phyloP scores from a whole-genome alignment of 345 rosid species.

The Euphorbia pulcherrima region DNA sequence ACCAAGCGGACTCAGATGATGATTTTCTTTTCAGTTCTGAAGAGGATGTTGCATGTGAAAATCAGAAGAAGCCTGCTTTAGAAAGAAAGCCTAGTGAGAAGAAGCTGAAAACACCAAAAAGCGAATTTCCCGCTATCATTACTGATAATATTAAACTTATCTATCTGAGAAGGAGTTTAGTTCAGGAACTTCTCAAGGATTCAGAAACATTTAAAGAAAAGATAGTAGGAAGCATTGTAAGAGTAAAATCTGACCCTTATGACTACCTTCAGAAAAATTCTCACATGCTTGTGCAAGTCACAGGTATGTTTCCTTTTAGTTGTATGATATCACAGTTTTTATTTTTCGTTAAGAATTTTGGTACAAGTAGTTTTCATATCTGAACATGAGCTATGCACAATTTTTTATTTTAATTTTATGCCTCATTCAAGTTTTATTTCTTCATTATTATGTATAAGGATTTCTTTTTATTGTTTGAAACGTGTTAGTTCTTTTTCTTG shows the following conservation, averaged over 20 bases:
- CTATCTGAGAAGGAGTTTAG: conserved; percentile 67
- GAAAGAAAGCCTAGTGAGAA: conserved; percentile 33
- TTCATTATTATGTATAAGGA: neutral
- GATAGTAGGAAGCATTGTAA: conserved; percentile 61
- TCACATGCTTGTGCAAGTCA: conserved; percentile 64
- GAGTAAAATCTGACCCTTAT: conserved; percentile 68
- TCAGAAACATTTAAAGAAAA: conserved; percentile 48
- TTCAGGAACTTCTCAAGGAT: conserved; percentile 46
- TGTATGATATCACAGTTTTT: neutral
- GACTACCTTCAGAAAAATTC: conserved; percentile 63
- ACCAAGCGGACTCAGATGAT: conserved; percentile 46
- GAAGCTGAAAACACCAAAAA: conserved; percentile 36
- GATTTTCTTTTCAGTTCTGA: conserved; percentile 39
- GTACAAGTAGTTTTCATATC: neutral
- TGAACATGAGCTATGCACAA: neutral
- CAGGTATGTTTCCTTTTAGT: conserved; percentile 39
- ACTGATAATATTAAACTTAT: conserved; percentile 63
- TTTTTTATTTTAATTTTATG: neutral
- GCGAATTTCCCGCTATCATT: conserved; percentile 56
- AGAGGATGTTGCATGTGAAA: conserved; percentile 30
- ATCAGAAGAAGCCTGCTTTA: conserved; percentile 13
- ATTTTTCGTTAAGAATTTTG: neutral
- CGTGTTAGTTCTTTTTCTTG: neutral
- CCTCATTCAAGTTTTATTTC: neutral
- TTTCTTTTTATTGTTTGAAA: neutral